Conservation (phyloP, 495 filamentous ascomycete species). For the Rusavskia elegans region DNA sequence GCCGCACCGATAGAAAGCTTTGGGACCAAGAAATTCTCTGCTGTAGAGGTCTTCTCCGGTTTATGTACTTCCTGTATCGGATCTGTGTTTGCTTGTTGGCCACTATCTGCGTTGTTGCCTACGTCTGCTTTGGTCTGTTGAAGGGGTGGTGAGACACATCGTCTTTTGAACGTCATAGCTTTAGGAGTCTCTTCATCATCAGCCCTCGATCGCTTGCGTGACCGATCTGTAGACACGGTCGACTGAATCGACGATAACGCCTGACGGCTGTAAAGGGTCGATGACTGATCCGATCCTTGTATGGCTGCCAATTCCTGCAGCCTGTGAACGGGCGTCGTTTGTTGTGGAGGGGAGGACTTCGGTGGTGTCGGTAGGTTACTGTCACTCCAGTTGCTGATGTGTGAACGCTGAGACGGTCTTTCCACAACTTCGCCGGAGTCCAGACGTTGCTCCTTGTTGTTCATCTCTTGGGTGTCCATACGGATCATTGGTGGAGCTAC, state of each 20-base stretch:
- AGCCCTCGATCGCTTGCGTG: background rate
- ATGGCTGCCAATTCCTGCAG: no score
- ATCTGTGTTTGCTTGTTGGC: background rate
- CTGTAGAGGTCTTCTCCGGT: background rate
- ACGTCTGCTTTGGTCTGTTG: background rate
- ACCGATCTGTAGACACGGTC: background rate
- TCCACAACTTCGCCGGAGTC: slow-evolving; percentile 5
- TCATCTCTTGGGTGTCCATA: slow-evolving; percentile 15
- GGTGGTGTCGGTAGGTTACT: slow-evolving; percentile 6
- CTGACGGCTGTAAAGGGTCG: background rate
- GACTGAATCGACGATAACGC: background rate
- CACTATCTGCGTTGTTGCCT: no score
- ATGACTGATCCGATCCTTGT: no score
- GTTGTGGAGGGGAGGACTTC: background rate
- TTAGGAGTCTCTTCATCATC: background rate
- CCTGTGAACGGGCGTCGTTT: background rate
- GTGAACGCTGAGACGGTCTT: background rate
- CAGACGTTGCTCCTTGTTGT: slow-evolving; percentile 3
- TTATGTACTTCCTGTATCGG: background rate
- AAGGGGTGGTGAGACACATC: background rate
- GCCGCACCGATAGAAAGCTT: background rate
- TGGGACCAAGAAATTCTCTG: background rate
- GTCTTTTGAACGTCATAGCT: background rate
- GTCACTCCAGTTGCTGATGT: background rate
- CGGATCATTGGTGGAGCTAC: slow-evolving; percentile 8